Percentiles rank a stretch among this genome's conserved stretches.
Conservation (phyloP, 345 rosid species). For the Pistacia vera region DNA sequence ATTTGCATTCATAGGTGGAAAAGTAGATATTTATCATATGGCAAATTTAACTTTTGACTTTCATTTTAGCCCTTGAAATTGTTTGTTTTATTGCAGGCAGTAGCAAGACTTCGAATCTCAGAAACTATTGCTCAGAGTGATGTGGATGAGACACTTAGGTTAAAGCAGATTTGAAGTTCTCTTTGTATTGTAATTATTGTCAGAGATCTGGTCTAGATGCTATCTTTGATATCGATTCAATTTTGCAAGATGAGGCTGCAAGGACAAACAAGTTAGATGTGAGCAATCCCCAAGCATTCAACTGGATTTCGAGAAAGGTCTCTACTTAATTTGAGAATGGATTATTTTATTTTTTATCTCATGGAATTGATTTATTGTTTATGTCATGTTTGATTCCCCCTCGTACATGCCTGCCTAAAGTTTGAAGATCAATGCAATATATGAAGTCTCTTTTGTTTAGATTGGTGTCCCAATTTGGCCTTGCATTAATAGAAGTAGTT, state of each 20-base stretch:
- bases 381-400: too few relatives aligned
- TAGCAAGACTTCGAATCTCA: conserved; percentile 94
- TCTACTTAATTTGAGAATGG: conserved; percentile 23
- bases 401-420: neutral
- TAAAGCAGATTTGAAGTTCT: conserved; percentile 98
- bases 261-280: conserved; percentile 73
- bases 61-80: conserved; percentile 10
- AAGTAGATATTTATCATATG: neutral
- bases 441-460: neutral
- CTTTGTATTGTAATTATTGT: conserved; percentile 89
- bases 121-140: conserved; percentile 96
- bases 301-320: conserved; percentile 99
- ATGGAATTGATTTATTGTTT: too few relatives aligned
- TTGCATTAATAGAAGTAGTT: neutral
- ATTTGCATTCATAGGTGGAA: neutral
- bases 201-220: conserved; percentile 94
- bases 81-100: conserved; percentile 52
- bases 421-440: neutral
- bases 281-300: conserved; percentile 85
- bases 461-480: neutral
- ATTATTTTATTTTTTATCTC: conserved; percentile 3
- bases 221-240: conserved; percentile 92
- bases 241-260: conserved; percentile 95
- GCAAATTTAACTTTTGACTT: neutral
- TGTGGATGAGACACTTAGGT: conserved; percentile 94